Evolutionary conservation across 2,329 filamentous ascomycete species (phyloP).

Genomic region (Sporothrix phasma): DNA sequence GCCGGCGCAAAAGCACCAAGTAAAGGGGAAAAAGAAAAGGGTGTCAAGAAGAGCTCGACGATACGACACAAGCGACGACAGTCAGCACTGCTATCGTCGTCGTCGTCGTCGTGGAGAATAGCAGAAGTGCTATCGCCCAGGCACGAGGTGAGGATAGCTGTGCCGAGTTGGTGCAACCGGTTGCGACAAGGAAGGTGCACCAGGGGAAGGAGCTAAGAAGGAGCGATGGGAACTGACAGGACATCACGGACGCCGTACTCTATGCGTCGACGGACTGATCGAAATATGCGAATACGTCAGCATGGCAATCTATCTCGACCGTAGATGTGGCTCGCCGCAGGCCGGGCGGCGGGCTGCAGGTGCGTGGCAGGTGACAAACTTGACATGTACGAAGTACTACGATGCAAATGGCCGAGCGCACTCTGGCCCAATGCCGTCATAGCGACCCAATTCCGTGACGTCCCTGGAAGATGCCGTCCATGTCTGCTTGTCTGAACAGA

Average conservation of each 20-base stretch:
- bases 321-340: not conserved
- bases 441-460: not conserved
- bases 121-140: not conserved
- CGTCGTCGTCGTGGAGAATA: not conserved
- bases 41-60: not conserved
- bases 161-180: not conserved
- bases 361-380: not conserved
- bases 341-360: not conserved
- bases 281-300: not conserved
- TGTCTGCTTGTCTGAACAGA: not conserved
- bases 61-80: not conserved
- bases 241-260: not conserved
- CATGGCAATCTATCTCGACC: not conserved
- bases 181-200: no score
- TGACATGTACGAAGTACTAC: no score
- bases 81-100: no score
- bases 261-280: not conserved
- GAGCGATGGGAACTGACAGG: not conserved
- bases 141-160: not conserved
- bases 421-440: not conserved
- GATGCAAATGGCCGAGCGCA: not conserved
- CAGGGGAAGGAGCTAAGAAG: not conserved
- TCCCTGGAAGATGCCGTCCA: not conserved
- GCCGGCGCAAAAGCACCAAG: conserved; percentile 6
- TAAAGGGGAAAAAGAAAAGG: no score